Base-by-base conservation (phyloP, 2,329 filamentous ascomycete genomes). In the Raffaelea albimanens region DNA sequence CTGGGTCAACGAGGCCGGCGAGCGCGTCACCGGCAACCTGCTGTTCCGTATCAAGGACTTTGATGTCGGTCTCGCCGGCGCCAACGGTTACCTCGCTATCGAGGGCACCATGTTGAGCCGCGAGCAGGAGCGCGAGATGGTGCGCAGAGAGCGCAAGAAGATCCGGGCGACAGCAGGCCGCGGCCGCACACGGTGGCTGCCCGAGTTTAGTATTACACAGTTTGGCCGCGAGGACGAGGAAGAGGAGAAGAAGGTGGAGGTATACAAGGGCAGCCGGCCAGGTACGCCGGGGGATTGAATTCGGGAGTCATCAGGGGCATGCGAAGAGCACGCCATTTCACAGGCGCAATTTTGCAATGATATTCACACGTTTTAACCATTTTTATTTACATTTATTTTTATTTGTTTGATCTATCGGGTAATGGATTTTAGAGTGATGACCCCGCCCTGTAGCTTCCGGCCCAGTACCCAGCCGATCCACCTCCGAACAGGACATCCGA, bases 21-120 rank as follows among this genome's bases (percentile, higher is more conserved):
- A 80, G 33, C 82, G 77, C 55, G 74, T 96, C 48, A 76, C 78
- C 48, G 85, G 85, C 13, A 78, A 77, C 58, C 65, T 94, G 34
- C 75, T 75, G 46, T 95, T 95, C 66, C 76, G 82, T 54, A 87
- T 96, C 59, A 81, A 83, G 55, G 87, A 94, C 61, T 87, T 93
- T 53, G 90, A 96, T 57, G 83, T 86, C 1, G 84, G 82, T 23
- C 76, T 81, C 42, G 87, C 85, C 54, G 80, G 81, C 45, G 80
- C 83, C 56, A 83, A 83, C 51, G 87, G 85, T 11, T 93, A 91
- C 61, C 67, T 95, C 51, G 89, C 84, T 56, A 82, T 96, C 52
- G 85, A 93, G 62, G 91, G 90, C 22, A 94, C 87, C n/a, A 83
- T 95, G 76, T 67, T 95, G 44, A 72, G 75, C 42, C 76, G 76